A percentile compares a stretch with the other conserved stretches of the same genome.
phyloP scores from a whole-genome alignment of 2,329 filamentous ascomycete genomes.

The Seiridium unicorne region DNA sequence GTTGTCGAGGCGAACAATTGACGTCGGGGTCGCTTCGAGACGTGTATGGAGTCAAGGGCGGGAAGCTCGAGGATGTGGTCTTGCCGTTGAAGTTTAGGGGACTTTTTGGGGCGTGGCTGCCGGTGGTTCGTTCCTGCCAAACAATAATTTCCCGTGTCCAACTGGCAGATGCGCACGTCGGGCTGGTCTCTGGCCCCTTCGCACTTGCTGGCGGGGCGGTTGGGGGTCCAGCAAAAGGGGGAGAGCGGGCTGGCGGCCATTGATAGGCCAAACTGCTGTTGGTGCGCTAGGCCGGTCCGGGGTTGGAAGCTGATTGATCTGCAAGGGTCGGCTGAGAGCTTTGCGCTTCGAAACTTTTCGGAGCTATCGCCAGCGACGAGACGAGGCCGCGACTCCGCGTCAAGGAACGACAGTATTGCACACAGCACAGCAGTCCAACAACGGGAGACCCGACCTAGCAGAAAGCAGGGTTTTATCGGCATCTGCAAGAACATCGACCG shows the following conservation, averaged over 20 bases:
- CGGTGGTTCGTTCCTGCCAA: conserved; percentile 28
- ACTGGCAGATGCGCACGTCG: conserved; percentile 7
- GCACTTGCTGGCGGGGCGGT: conserved; percentile 1
- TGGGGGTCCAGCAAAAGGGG: conserved; percentile 18
- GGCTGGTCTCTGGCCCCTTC: not conserved
- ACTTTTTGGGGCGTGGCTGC: conserved; percentile 24
- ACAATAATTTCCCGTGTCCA: conserved; percentile 46
- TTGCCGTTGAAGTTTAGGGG: conserved; percentile 21
- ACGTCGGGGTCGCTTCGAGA: conserved; percentile 2
- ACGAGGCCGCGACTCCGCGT: conserved; percentile 1
- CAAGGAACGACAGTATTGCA: not conserved
- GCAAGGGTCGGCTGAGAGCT: conserved; percentile 1
- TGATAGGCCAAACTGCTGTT: conserved; percentile 24
- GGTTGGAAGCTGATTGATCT: conserved; percentile 7
- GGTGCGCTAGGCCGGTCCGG: conserved; percentile 15
- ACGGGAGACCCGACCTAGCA: not conserved
- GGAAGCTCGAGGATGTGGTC: not conserved
- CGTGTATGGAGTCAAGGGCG: not conserved
- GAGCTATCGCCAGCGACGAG: conserved; percentile 4
- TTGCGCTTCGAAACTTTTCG: conserved; percentile 14
- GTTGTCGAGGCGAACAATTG: conserved; percentile 8
- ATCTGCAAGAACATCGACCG: too few species aligned
- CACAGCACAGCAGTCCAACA: not conserved
- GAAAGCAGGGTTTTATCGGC: too few species aligned
- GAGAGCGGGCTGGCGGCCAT: conserved; percentile 18